phyloP scores from a whole-genome alignment of 2,329 filamentous ascomycete genomes.

The Truncatella angustata region DNA sequence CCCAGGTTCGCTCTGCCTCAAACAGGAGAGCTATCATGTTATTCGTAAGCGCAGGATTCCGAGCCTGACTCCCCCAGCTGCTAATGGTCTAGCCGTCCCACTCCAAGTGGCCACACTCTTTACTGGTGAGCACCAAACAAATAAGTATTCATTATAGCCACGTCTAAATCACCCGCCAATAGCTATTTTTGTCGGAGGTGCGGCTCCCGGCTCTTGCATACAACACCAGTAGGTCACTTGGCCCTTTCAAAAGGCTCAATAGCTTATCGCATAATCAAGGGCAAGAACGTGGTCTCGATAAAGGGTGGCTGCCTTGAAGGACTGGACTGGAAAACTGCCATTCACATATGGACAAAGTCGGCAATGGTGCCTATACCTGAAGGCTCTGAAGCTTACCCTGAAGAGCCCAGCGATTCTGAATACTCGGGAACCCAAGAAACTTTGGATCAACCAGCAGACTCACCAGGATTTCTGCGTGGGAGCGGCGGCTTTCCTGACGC shows the following conservation, averaged over 20 bases:
- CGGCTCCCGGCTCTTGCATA: slow-evolving; percentile 64
- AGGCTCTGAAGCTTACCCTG: slow-evolving; percentile 55
- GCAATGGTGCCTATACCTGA: slow-evolving; percentile 70
- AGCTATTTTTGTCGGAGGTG: slow-evolving; percentile 67
- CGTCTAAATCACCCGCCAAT: not conserved
- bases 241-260: not conserved
- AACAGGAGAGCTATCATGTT: slow-evolving; percentile 48
- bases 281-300: slow-evolving; percentile 60
- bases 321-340: slow-evolving; percentile 57
- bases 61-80: no score
- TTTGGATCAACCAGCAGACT: slow-evolving; percentile 44
- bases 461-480: slow-evolving; percentile 27
- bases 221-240: slow-evolving; percentile 45
- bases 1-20: slow-evolving; percentile 60
- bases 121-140: slow-evolving; percentile 50
- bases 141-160: not conserved
- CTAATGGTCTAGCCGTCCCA: slow-evolving; percentile 46
- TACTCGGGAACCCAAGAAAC: slow-evolving; percentile 43
- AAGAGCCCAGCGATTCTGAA: slow-evolving; percentile 43
- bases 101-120: slow-evolving; percentile 53
- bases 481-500: slow-evolving; percentile 27
- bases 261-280: slow-evolving; percentile 28
- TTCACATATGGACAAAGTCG: slow-evolving; percentile 67
- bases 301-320: slow-evolving; percentile 67
- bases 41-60: slow-evolving; percentile 56